Base-by-base conservation (phyloP, 2,329 filamentous ascomycete genomes). In the Fusarium paranaense region DNA sequence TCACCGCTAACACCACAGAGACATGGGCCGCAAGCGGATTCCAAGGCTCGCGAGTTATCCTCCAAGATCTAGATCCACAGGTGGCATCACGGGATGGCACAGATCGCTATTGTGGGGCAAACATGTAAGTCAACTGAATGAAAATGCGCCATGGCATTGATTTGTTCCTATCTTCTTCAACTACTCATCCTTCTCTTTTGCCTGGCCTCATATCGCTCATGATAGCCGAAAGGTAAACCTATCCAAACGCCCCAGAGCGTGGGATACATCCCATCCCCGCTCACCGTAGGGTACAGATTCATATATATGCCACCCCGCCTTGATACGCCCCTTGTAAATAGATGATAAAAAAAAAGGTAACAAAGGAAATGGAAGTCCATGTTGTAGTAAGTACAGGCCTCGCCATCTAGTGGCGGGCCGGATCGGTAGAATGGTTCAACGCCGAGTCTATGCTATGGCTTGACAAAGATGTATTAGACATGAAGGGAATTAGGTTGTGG, bases 401-500 rank as follows among this genome's bases (percentile, higher is more conserved):
- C 64, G 70, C 62, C 76, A 45, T 70, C 65, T 68, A 64, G 33
- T 65, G 62, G 72, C 70, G 60, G 59, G 67, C 69, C 70, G 69
- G 69, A 66, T 72, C 62, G 72, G 61, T 60, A 68, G 68, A 74
- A 73, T 67, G 68, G 65, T 67, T 68, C 76, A 81, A 81, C 78
- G 80, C 80, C 76, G 69, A 78, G 76, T 81, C 80, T 82, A 82
- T 82, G 78, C 76, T 73, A 76, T 79, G 75, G 74, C 74, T 52
- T 78, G 70, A 74, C 72, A 73, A 75, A 72, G 69, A 62, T 74
- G 68, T 77, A 78, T 78, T 76, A 76, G 76, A 79, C 76, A 77
- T 71, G 70, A 75, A 79, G 69, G 67, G 74, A 77, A 76, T 73
- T 69, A 72, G 64, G 40, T 47, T 64, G 61, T 73, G 69, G 71